Conservation (phyloP, 352 stramenopile species). For the Aphanomyces cochlioides region DNA sequence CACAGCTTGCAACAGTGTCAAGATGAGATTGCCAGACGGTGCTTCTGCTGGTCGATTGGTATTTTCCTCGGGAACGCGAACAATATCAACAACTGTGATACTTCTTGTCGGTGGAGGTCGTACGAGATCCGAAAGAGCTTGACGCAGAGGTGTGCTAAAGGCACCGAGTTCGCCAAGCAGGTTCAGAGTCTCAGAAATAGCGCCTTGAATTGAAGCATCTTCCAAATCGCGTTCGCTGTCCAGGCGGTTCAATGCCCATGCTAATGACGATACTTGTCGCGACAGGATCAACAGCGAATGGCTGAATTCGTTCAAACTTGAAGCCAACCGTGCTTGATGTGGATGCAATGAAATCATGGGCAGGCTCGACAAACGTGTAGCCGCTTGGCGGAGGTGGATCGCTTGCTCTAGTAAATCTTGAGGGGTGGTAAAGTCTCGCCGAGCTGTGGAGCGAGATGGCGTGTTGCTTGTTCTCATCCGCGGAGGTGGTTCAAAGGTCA, state of each 20-base stretch:
- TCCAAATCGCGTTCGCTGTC: background rate
- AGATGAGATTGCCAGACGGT: background rate
- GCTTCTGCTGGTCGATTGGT: background rate
- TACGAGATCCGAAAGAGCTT: background rate
- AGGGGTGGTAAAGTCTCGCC: background rate
- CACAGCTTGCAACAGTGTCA: background rate
- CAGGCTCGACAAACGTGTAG: background rate
- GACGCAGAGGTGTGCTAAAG: background rate
- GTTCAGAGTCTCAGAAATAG: background rate
- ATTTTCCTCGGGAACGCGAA: background rate
- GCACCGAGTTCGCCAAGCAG: background rate
- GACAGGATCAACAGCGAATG: background rate
- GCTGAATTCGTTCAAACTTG: constrained; percentile 1
- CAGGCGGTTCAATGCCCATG: background rate
- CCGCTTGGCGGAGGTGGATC: background rate
- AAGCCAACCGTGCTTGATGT: background rate
- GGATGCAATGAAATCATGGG: background rate
- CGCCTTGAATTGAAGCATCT: background rate
- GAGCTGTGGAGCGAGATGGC: background rate
- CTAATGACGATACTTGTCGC: constrained; percentile 3
- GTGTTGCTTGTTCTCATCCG: background rate
- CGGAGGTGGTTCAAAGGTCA: background rate
- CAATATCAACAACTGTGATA: background rate
- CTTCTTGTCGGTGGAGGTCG: background rate
- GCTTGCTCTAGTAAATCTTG: background rate